These are phyloP conservation scores for Bertia moriformis DNA, from an alignment of 2,329 filamentous ascomycete species.

Conservation along the genomic window DNA sequence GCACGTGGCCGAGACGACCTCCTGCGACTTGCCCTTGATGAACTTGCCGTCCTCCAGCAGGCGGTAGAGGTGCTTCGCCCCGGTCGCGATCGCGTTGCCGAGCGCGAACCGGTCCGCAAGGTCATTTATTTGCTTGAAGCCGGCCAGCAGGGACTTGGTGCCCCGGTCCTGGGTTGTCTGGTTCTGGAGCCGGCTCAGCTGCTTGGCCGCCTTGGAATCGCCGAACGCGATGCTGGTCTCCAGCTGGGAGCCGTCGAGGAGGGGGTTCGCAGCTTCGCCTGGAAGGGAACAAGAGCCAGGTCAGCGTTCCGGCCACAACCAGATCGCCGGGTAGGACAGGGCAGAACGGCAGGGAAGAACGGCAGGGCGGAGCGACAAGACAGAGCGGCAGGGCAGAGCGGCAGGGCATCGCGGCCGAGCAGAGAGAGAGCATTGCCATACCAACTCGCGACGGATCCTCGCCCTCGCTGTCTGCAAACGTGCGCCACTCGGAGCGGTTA, in stretches of 20 bases:
- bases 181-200: slow-evolving; percentile 72
- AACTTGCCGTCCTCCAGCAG: slow-evolving; percentile 81
- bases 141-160: slow-evolving; percentile 66
- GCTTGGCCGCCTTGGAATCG: slow-evolving; percentile 54
- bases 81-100: slow-evolving; percentile 68
- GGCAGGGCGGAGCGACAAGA: too few species aligned
- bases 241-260: slow-evolving; percentile 80
- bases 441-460: slow-evolving; percentile 97
- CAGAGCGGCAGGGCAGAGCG: too few species aligned
- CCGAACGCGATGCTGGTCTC: slow-evolving; percentile 77
- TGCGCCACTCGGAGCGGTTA: slow-evolving; percentile 94
- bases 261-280: slow-evolving; percentile 71
- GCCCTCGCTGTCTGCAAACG: slow-evolving; percentile 92
- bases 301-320: too few species aligned
- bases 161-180: slow-evolving; percentile 68
- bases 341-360: too few species aligned
- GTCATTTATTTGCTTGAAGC: slow-evolving; percentile 75
- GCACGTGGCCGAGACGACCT: slow-evolving; percentile 86
- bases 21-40: slow-evolving; percentile 89
- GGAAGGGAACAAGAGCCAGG: too few species aligned
- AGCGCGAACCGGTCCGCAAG: slow-evolving; percentile 77
- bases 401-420: too few species aligned
- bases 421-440: too few species aligned
- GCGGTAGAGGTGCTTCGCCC: slow-evolving; percentile 91
- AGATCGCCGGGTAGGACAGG: too few species aligned